Evolutionary conservation across 331 rosid genomes (phyloP), one percentile per base, ranked within the genome.

Genomic region (Stylosanthes scabra): DNA sequence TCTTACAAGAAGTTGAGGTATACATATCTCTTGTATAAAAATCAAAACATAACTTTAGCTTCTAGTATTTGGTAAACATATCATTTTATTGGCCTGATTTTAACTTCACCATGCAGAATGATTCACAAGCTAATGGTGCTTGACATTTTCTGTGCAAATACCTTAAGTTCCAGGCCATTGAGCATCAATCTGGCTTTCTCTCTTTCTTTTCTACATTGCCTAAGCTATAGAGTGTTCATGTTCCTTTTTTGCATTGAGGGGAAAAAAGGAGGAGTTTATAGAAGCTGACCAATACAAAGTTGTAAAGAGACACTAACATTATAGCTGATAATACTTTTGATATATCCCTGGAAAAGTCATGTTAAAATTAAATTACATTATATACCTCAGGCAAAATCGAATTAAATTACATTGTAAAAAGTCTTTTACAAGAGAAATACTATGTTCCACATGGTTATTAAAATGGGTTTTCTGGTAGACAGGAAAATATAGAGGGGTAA

Each of bases 1-100:
- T 95, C 60, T 83, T 83, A n/a, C 79, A 56, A 61, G 90, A 90
- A 73, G 83, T 87, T 56, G 75, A 90, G 90, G 99, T 88, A 81
- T 63, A 49, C 49, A 29, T 44, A 20, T 45, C 37, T 11, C 16
- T 59, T 40, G 15, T 47, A 41, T 8, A 25, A 25, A 50, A 34
- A 63, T n/a, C 11, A 44, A 62, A 39, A 39, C 42, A 58, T 44
- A 44, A 11, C 14, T 57, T 31, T 28, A 41, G 57, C 46, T 61
- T 46, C 52, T 46, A 16, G 64, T 46, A 31, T n/a, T 20, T 51
- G 14, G 37, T 34, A 11, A 47, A 44, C 31, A 37, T 59, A 29
- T 41, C 54, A 12, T 27, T 52, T 72, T 47, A 15, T 16, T 78
- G 34, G 66, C 61, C 73, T 78, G 41, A 49, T 75, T 60, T 2